Conservation (phyloP, 768 basidiomycete genomes). For the Mycena epipterygia region DNA sequence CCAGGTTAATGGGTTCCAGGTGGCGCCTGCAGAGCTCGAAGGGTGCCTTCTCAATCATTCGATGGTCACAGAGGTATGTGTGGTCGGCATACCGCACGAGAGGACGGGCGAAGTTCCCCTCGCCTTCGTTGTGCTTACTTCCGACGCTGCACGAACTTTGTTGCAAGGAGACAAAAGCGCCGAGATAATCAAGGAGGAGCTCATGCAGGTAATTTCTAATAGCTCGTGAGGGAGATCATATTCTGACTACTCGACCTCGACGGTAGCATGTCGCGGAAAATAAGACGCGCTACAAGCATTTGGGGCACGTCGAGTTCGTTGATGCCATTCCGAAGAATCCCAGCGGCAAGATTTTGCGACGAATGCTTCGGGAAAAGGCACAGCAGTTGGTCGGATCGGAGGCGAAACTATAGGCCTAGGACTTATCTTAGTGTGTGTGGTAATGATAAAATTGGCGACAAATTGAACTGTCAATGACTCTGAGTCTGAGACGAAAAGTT, state of each 20-base stretch:
- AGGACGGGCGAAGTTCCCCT: constrained; percentile 75
- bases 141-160: constrained; percentile 42
- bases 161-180: constrained; percentile 37
- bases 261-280: constrained; percentile 62
- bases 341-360: constrained; percentile 67
- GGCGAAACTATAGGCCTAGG: neutral
- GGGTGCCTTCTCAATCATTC: constrained; percentile 62
- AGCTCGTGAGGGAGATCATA: neutral
- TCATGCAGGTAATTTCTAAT: constrained; percentile 54
- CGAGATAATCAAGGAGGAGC: constrained; percentile 52
- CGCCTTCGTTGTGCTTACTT: constrained; percentile 70
- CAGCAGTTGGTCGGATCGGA: neutral
- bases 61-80: constrained; percentile 70
- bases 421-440: no score
- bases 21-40: constrained; percentile 69
- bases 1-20: constrained; percentile 58
- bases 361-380: constrained; percentile 50
- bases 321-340: constrained; percentile 67
- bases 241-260: constrained; percentile 14
- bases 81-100: constrained; percentile 72
- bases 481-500: no score
- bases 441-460: no score
- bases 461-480: no score
- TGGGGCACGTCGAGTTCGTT: constrained; percentile 60
- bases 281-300: constrained; percentile 64